Evolutionary conservation across 1,284 basidiomycete species (phyloP), one percentile per base, ranked within the genome.

Genomic region (Ustilago bromivora): DNA sequence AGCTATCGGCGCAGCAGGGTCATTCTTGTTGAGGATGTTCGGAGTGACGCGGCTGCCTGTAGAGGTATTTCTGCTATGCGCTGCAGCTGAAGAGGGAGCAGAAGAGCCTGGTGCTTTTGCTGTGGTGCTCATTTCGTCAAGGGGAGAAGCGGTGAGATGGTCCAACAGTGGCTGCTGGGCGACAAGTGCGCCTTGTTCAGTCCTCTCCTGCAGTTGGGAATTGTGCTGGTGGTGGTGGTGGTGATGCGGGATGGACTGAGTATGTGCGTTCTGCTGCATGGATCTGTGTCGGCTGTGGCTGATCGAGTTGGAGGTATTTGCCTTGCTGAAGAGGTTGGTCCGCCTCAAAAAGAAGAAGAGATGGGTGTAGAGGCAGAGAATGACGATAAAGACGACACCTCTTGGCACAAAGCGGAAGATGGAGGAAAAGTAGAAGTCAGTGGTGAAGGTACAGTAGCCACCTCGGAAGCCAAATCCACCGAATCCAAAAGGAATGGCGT

Each of bases 301-400:
- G 64, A 67, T 23, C 43, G 63, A 68, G 41, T 65, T 60, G 52
- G 66, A 63, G 23, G 43, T 36, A 56, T 63, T 61, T 6, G 66
- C 70, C 31, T 66, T 75, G 63, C 66, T 75, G 61, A 82, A 82
- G 28, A 83, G 66, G 49, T 79, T 82, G 17, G 79, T 82, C 15
- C 82, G 59, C 23, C 82, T 66, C 2, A 83, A 62, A 71, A 83
- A 83, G 75, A 83, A 81, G 67, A 83, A 83, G 66, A 83, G 79
- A 32, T 82, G 82, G 32, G 82, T 82, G 61, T 83, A 83, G 53
- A 83, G 79, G 57, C 74, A 65, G 23, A 83, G 28, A 38, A 79
- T 81, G 68, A 81, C 67, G 51, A 76, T 38, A 31, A 82, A 76
- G 11, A 83, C 82, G 19, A 78, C 57, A 41, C 64, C 76, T 28